Evolutionary conservation across 2,329 filamentous ascomycete genomes (phyloP).

Genomic region (Magnaporthales sp.): DNA sequence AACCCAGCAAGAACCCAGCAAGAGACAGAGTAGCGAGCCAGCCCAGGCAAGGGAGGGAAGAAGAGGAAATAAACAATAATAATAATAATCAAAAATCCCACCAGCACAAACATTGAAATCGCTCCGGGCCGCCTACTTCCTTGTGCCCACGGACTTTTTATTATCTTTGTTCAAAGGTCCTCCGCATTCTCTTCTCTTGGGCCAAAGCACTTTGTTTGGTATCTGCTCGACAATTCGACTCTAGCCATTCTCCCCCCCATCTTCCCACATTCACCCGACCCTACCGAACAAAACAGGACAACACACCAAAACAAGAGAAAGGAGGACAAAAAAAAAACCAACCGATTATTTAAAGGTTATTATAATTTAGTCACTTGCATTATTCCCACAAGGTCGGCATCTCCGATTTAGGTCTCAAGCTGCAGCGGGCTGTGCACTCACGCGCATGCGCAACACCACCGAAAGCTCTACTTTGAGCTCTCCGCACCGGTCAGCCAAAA

Average conservation of each 20-base stretch:
- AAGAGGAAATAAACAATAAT: background rate
- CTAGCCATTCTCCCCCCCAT: background rate
- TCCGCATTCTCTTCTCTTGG: background rate
- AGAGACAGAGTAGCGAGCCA: background rate
- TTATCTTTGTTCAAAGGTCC: background rate
- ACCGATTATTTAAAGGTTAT: background rate
- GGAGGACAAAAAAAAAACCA: background rate
- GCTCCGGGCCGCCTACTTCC: background rate
- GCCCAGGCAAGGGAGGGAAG: background rate
- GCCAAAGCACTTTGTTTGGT: background rate
- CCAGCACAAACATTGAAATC: background rate
- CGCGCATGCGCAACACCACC: background rate
- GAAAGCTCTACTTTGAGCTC: background rate
- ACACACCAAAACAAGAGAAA: background rate
- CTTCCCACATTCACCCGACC: background rate
- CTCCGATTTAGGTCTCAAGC: background rate
- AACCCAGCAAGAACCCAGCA: background rate
- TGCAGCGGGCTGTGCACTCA: background rate
- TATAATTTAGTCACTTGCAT: background rate
- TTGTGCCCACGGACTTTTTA: background rate
- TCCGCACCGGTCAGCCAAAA: background rate
- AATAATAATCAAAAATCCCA: background rate
- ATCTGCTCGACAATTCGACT: background rate
- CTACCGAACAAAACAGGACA: too few relatives aligned
- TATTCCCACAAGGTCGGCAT: background rate